These are phyloP conservation scores for Plectosphaerella sp. DNA, from an alignment of 2,329 filamentous ascomycete species.

Conservation along the genomic window DNA sequence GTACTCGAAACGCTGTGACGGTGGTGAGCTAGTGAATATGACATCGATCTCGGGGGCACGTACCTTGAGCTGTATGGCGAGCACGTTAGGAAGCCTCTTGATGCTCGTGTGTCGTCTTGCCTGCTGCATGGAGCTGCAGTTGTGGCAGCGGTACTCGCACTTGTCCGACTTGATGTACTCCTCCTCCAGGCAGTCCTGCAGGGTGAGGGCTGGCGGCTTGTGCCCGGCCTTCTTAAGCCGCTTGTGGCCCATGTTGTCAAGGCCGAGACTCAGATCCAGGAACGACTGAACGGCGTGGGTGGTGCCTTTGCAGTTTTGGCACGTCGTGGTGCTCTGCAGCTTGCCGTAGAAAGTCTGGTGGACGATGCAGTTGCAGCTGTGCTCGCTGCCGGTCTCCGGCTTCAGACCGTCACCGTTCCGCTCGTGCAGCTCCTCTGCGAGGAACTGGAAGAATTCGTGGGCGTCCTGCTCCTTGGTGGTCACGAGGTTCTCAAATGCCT, in stretches of 20 bases:
- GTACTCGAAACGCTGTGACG: conserved; percentile 64
- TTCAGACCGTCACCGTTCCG: conserved; percentile 69
- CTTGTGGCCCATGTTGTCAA: conserved; percentile 73
- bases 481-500: conserved; percentile 68
- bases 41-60: conserved; percentile 10
- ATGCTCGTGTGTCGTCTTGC: conserved; percentile 82
- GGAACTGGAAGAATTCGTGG: conserved; percentile 94
- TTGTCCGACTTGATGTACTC: conserved; percentile 85
- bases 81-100: conserved; percentile 78
- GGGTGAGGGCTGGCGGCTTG: conserved; percentile 43
- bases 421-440: conserved; percentile 86
- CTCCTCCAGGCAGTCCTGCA: conserved; percentile 74
- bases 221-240: conserved; percentile 49
- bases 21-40: conserved; percentile 2
- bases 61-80: conserved; percentile 92
- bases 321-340: conserved; percentile 84
- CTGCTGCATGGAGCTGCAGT: conserved; percentile 71
- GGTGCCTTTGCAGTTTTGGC: conserved; percentile 77
- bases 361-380: conserved; percentile 81
- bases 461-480: conserved; percentile 96
- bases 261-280: conserved; percentile 81
- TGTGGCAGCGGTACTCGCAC: conserved; percentile 83
- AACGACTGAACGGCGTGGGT: conserved; percentile 85
- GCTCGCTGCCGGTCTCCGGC: conserved; percentile 54
- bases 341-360: conserved; percentile 95